Conservation (phyloP, 257 asterid genomes). For the Plantago elongata region DNA sequence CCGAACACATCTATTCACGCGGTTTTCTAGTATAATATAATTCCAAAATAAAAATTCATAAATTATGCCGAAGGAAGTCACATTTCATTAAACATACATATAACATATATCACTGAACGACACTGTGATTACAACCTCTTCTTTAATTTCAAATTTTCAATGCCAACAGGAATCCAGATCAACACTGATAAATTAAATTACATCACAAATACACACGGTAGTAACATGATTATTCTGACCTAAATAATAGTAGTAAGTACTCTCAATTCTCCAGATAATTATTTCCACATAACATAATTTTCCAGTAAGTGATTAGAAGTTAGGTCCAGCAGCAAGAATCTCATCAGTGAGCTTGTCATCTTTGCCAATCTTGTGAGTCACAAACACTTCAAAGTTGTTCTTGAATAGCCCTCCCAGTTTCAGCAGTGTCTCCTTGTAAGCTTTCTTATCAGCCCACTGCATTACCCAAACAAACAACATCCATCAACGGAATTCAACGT, state of each 20-base stretch:
- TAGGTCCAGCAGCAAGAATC: conserved; percentile 93
- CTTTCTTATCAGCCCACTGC: conserved; percentile 85
- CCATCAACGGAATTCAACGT: neutral
- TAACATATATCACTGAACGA: too few species aligned
- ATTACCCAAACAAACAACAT: conserved; percentile 13
- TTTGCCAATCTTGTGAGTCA: conserved; percentile 70
- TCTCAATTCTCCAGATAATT: conserved; percentile 8
- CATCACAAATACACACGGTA: too few species aligned
- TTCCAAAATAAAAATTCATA: too few species aligned
- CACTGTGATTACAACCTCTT: too few species aligned
- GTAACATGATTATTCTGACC: neutral
- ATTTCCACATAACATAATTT: neutral
- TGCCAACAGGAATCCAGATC: too few species aligned
- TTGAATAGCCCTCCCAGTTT: conserved; percentile 82
- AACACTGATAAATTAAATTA: too few species aligned
- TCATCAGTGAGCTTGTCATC: conserved; percentile 70
- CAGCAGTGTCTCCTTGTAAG: conserved; percentile 64
- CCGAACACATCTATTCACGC: too few species aligned
- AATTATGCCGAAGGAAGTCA: too few species aligned
- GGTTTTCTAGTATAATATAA: too few species aligned
- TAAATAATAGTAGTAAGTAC: too few species aligned
- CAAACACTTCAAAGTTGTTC: conserved; percentile 77
- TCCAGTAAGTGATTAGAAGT: conserved; percentile 30
- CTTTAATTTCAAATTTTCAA: too few species aligned
- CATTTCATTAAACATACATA: too few species aligned